Conservation (phyloP, 2,329 filamentous ascomycete species). For the Epichloe hybrida region DNA sequence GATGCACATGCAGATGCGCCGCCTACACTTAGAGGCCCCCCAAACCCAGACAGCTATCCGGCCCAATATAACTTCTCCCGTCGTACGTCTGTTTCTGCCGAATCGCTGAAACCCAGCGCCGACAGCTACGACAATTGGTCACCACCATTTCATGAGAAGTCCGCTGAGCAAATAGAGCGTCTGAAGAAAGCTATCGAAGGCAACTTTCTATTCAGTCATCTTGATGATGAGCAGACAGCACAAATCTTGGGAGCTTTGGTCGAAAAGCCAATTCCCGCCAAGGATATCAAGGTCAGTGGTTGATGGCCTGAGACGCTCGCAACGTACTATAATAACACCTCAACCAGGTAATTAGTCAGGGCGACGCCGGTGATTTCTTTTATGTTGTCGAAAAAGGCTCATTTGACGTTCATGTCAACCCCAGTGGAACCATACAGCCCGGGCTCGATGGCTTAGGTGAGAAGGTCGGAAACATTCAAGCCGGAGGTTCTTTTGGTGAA, state of each 20-base stretch:
- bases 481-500: constrained; percentile 91
- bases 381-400: constrained; percentile 87
- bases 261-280: constrained; percentile 90
- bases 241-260: constrained; percentile 83
- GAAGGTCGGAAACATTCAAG: constrained; percentile 68
- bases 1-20: constrained; percentile 34
- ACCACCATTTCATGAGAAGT: constrained; percentile 75
- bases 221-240: constrained; percentile 82
- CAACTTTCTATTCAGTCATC: constrained; percentile 88
- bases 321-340: constrained; percentile 11
- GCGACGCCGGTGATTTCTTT: constrained; percentile 93
- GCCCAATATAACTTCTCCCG: constrained; percentile 88
- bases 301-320: not conserved
- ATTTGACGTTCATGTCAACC: constrained; percentile 86
- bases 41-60: constrained; percentile 60
- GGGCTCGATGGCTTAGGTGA: constrained; percentile 71
- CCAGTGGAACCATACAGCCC: constrained; percentile 60
- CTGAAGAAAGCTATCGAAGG: constrained; percentile 69
- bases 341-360: constrained; percentile 80
- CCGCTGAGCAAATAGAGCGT: constrained; percentile 63
- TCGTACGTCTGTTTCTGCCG: constrained; percentile 90
- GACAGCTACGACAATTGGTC: constrained; percentile 80
- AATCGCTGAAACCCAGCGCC: constrained; percentile 82
- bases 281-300: constrained; percentile 55
- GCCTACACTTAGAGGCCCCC: constrained; percentile 34